Base-by-base conservation (phyloP, 2,329 filamentous ascomycete genomes). In the Botryotinia calthae region DNA sequence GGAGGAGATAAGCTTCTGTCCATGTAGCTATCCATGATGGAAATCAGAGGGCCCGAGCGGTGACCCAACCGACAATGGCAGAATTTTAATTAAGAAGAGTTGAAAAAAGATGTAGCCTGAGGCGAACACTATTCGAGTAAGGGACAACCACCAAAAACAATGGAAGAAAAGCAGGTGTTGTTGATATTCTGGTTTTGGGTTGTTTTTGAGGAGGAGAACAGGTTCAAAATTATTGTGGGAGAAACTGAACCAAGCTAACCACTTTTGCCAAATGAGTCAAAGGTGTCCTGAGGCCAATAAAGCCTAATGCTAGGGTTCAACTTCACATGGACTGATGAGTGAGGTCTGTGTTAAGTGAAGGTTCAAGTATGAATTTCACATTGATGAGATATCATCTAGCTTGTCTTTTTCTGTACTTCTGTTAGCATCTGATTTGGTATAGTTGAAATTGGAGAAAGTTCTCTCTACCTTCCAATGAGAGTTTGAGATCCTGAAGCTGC, bases 41-140 rank as follows among this genome's bases (percentile, higher is more conserved):
- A 28, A 56, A 56, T 56, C 51, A 28, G 14, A 28, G n/a, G 51
- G 46, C 25, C 31, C 51, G 67, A 70, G 67, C 67, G 67, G 67
- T 70, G 37, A 48, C 58, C 6, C 28, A 61, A 70, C 54, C 58
- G 54, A 63, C 31, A 42, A 48, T 70, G 67, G 54, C 54, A 70
- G 56, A 70, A 61, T 28, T 59, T 12, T n/a, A 14, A n/a, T 44
- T 65, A n/a, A 34, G 34, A 37, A 31, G 20, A 34, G 22, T 56
- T 31, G 51, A 56, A 46, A 56, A 61, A 42, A 25, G 2, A n/a
- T 61, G 34, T 61, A 40, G 28, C 66, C 56, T 69, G 7, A 58
- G 66, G 66, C 37, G 42, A 34, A 61, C 44, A 40, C 16, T 28
- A 9, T n/a, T 40, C 6, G 20, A 25, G 37, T 28, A 25, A 34